Base-by-base conservation (phyloP, 1,284 basidiomycete genomes). In the Ceratobasidium theobromae region DNA sequence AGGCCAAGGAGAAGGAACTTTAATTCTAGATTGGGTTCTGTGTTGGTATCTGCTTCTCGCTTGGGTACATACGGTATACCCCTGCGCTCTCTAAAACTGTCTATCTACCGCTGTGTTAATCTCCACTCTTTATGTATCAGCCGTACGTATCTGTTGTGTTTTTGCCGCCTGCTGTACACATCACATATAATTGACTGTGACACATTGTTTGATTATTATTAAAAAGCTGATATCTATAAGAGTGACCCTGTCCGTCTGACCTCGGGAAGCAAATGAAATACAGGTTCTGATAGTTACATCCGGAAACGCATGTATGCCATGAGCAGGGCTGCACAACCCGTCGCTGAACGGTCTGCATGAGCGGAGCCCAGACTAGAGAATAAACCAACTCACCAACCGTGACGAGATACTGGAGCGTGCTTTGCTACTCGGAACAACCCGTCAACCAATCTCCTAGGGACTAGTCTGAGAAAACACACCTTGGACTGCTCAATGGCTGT, bases 401-500 rank as follows among this genome's bases (percentile, higher is more conserved):
- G 67, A 92, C 89, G 28, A 92, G 77, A 73, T 91, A 92, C 74
- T 92, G 89, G 67, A 92, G 76, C 11, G 90, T 92, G 32, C 88
- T 90, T 14, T 89, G 89, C 88, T 91, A 69, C 9, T 69, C 49
- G n/a, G n/a, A n/a, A n/a, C n/a, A n/a, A 60, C 48, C 4, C 2
- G 23, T 25, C 11, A 38, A 23, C 30, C 43, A 6, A 45, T 45
- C 8, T 14, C 43, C 27, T 21, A 32, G 27, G 30, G 32, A 69
- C 9, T 23, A 41, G 33, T 45, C 71, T 68, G 51, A 71, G 53
- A 11, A 72, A 54, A 69, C 78, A 53, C 68, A 84, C 93, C 83
- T 98, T 98, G 65, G 92, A 91, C 25, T 91, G 89, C 75, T 98
- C 94, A 62, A 98, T 97, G 53, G 89, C 84, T 1, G 96, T 97